Base-by-base conservation (phyloP, 2,329 filamentous ascomycete species). In the Hortaea werneckii region DNA sequence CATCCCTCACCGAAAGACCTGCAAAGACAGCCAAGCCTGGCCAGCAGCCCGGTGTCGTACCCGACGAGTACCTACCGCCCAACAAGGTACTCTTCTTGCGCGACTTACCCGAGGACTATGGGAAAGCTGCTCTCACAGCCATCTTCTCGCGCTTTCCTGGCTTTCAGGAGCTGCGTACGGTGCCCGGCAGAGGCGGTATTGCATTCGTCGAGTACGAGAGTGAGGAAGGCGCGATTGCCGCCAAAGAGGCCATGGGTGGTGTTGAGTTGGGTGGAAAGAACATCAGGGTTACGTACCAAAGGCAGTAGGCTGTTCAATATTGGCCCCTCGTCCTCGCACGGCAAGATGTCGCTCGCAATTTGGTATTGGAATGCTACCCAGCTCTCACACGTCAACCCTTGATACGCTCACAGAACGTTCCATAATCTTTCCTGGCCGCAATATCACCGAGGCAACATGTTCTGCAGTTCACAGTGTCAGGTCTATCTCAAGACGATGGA, bases 1-100 rank as follows among this genome's bases (percentile, higher is more conserved):
- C 32, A 35, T 9, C 8, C 9, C 88, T 71, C 8, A 41, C 44
- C n/a, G 78, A 83, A 41, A 59, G 60, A 9, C 79, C 83, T 0
- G 70, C 78, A 45, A 90, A 90, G 71, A 75, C 82, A 11, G 75
- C 78, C 70, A 94, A 94, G 65, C 48, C 55, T 5, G 79, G 85
- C 5, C 43, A 40, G 29, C 76, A 80, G 5, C 74, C 79, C 10
- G 75, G 80, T 8, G 83, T 88, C 45, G 82, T 96, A 12, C 88
- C 89, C n/a, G 92, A 96, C 76, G 92, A 98, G 69, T 96, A 95
- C 66, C 78, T 96, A 4, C 90, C 90, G 4, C 90, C 92, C 32
- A 96, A 96, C 78, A 95, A 95, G 72, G 94, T 88, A 55, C 77
- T 98, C 32, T 94, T 96, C 70, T 73, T 96, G 50, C 87, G 94